Evolutionary conservation across 495 filamentous ascomycete species (phyloP), one percentile per base, ranked within the genome.

Genomic region (Aeminium ludgeri): DNA sequence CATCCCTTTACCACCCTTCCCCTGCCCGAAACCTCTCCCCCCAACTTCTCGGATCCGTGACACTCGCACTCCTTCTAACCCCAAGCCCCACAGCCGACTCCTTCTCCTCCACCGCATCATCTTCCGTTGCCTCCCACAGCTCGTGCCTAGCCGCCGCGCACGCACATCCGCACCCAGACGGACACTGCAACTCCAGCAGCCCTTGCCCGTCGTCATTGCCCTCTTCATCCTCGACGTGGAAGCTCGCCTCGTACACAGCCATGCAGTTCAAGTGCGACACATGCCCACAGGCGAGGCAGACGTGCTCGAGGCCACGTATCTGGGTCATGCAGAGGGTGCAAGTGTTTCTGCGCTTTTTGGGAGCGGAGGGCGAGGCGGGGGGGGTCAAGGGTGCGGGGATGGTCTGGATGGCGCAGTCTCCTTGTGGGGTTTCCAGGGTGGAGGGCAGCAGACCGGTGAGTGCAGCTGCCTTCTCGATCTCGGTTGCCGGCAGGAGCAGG

Each of bases 31-130:
- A n/a, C 27, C 42, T 49, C 7, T 41, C 31, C 5, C 42, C 34
- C 46, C 46, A 45, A 3, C 38, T 36, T 7, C 36, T 25, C 12
- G 46, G 42, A 45, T 49, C 46, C 6, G 41, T 45, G 17, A 45
- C 45, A 19, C 46, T 49, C n/a, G 36, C 7, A 18, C 41, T 49
- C 33, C 37, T 41, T 19, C 34, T 30, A 10, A 36, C 10, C 11
- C 10, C n/a, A 20, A 34, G 38, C 18, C 16, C 17, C 2, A 15
- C 37, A 2, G 18, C n/a, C 12, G 2, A 6, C 2, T 1, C 19
- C 2, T 3, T 13, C 2, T 30, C 32, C 25, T 34, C 12, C 8
- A 15, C 11, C 37, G 30, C 3, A 15, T 2, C 10, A 1, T 32
- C 46, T 37, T 40, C 27, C 23, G 30, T 13, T 2, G 30, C 42